Evolutionary conservation across 1,284 basidiomycete genomes (phyloP), one percentile per base, ranked within the genome.

Genomic region (Xanthoconium separans): DNA sequence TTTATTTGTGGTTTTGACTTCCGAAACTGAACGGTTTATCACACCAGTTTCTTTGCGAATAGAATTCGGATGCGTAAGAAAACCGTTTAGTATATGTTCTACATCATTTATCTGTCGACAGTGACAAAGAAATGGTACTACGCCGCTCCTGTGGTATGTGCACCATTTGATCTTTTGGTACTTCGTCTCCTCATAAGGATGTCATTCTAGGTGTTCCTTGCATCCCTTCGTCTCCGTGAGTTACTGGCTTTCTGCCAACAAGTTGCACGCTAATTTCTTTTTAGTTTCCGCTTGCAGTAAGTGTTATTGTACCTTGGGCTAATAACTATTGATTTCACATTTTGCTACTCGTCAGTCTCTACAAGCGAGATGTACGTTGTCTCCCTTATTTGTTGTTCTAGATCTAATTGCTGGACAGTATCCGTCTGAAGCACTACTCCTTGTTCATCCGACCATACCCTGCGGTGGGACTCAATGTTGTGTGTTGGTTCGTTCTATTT

Each of bases 81-180:
- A 27, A 4, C 36, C 3, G 13, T 36, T 39, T 22, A 2, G 20
- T 3, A 0, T 30, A n/a, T 39, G 20, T 1, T 5, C 2, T 22
- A 18, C 29, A 22, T 46, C 8, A 1, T 41, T 68, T 22, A 70
- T 40, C 3, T 3, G 4, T 42, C 46, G n/a, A 4, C 36, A 69
- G 67, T 69, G 53, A 69, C 65, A 22, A 71, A 71, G 53, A 69
- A 42, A 27, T 72, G 68, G 69, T 69, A 64, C 24, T 43, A 69
- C 3, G 66, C 67, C 0, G 68, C 54, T 0, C 70, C 70, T 13
- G 31, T 69, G 29, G 67, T 72, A 51, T 1, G 70, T 59, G 2
- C 11, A 0, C 18, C 16, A 11, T n/a, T 27, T 3, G 30, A 1
- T 18, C 15, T 9, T 49, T 15, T 12, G 11, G 18, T 40, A 18